Conservation (phyloP, 176 grass and related monocot genomes). For the Bromus sterilis region DNA sequence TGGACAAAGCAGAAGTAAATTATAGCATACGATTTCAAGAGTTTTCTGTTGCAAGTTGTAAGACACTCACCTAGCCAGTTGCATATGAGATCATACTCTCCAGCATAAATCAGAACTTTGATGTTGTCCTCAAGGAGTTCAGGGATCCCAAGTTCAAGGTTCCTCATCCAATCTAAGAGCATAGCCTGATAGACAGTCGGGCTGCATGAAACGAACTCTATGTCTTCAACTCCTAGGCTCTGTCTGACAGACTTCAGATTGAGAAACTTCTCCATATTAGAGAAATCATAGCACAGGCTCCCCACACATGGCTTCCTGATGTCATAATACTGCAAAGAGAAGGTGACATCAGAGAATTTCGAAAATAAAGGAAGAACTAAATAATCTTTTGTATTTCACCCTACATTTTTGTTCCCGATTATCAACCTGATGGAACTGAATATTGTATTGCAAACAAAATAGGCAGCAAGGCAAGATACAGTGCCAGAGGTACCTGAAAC, state of each 20-base stretch:
- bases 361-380: not conserved
- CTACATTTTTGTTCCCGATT: constrained; percentile 76
- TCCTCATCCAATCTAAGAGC: constrained; percentile 86
- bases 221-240: constrained; percentile 79
- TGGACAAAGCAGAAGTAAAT: not conserved
- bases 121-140: constrained; percentile 77
- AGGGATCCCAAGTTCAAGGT: constrained; percentile 91
- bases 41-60: constrained; percentile 6
- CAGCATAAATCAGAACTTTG: constrained; percentile 79
- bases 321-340: constrained; percentile 63
- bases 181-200: constrained; percentile 82
- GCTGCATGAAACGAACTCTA: constrained; percentile 85
- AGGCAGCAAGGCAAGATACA: constrained; percentile 64
- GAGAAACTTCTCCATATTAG: constrained; percentile 87
- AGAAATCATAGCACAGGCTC: constrained; percentile 87
- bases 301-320: constrained; percentile 79
- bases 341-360: not conserved
- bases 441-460: constrained; percentile 81
- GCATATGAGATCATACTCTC: constrained; percentile 96
- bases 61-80: constrained; percentile 76
- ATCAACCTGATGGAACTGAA: constrained; percentile 69
- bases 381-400: not conserved
- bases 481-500: constrained; percentile 79
- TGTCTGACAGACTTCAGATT: constrained; percentile 60
- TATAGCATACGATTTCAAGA: not conserved